Evolutionary conservation across 1,284 basidiomycete genomes (phyloP).

Genomic region (Ganoderma leucocontextum): DNA sequence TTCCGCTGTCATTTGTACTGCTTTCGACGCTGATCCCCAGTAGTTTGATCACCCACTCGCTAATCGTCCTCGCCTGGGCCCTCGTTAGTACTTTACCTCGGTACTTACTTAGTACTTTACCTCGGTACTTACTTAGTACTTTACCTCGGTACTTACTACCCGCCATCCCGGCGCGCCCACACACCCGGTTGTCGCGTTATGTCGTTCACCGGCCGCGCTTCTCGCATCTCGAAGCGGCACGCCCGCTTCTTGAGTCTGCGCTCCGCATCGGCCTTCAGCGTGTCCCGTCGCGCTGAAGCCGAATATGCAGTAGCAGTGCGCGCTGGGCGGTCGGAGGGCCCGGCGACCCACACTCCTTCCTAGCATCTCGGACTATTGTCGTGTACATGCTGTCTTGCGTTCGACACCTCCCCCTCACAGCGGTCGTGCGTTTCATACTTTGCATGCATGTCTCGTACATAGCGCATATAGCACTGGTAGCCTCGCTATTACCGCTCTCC

Average conservation of each 20-base stretch:
- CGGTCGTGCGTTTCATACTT: conserved; percentile 1
- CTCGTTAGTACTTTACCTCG: not conserved
- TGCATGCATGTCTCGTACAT: conserved; percentile 9
- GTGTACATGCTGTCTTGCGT: conserved; percentile 25
- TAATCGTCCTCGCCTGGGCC: conserved; percentile 6
- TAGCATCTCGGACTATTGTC: conserved; percentile 24
- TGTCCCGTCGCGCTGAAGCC: not conserved
- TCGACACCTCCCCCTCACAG: not conserved
- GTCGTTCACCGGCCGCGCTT: not conserved
- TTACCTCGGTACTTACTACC: not conserved
- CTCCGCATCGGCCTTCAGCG: not conserved
- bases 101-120: not conserved
- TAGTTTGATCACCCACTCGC: conserved; percentile 15
- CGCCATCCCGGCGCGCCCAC: conserved; percentile 6
- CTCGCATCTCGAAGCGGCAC: not conserved
- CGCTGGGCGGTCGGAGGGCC: not conserved
- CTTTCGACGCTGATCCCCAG: conserved; percentile 32
- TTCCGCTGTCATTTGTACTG: conserved; percentile 32
- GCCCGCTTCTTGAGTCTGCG: conserved; percentile 2
- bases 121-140: conserved; percentile 1
- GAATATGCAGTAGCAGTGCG: not conserved
- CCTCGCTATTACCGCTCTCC: not conserved
- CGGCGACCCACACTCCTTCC: conserved; percentile 14
- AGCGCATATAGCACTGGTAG: not conserved
- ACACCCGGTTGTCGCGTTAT: conserved; percentile 4